These are phyloP conservation scores for Nyssa sinensis DNA, from an alignment of 148 eudicot genomes.

Conservation along the genomic window DNA sequence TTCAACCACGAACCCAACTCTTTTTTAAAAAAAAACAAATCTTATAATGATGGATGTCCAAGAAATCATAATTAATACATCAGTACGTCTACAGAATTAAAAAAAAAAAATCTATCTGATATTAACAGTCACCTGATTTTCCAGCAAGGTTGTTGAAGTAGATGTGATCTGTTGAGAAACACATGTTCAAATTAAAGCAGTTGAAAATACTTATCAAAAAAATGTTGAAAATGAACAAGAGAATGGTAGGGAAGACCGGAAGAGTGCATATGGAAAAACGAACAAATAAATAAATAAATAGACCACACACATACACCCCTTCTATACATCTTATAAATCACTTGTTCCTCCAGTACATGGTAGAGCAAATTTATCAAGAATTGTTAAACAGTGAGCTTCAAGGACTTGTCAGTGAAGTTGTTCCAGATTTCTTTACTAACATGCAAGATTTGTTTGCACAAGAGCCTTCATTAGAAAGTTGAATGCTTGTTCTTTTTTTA, in stretches of 20 bases:
- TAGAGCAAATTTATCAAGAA: not conserved
- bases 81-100: not conserved
- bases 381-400: too few relatives aligned
- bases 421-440: conserved; percentile 8
- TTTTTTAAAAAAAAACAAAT: not conserved
- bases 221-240: not conserved
- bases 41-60: not conserved
- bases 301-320: not conserved
- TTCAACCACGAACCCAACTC: not conserved
- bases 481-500: not conserved
- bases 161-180: not conserved
- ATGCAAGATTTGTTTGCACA: not conserved
- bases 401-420: too few relatives aligned
- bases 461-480: not conserved
- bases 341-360: not conserved
- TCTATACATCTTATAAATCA: too few relatives aligned
- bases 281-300: not conserved
- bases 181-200: not conserved
- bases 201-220: not conserved
- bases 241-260: too few relatives aligned
- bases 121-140: not conserved
- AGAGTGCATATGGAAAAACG: not conserved
- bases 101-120: not conserved
- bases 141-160: not conserved
- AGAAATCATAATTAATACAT: not conserved